Evolutionary conservation across 768 basidiomycete species (phyloP), one percentile per base, ranked within the genome.

Genomic region (Mycena floridula): DNA sequence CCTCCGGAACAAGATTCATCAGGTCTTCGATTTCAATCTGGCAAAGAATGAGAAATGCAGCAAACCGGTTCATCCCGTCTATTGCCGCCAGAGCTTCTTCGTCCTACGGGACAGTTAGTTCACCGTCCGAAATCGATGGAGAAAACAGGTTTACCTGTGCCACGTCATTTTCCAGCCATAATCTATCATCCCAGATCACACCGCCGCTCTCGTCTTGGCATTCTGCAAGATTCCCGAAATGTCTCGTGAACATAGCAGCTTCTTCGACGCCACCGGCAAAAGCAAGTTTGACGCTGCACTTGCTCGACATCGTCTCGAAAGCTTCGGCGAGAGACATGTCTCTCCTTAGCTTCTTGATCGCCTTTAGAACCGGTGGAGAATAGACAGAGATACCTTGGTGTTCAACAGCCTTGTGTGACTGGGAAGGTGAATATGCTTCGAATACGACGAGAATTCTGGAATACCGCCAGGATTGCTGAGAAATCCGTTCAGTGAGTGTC

Each of bases 361-460:
- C 79, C 50, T 83, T 88, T 45, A 85, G 52, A 28, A 85, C 72
- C 0, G 84, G 81, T 3, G 79, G 77, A 0, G 83, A 76, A 54
- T 82, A 87, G 0, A 80, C 75, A 43, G 70, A 68, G 25, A 70
- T 53, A 2, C 50, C 60, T 40, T 15, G 37, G 20, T 16, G 37
- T 23, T 25, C 11, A 50, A 50, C 32, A 52, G 41, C 11, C 48
- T 50, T 59, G 49, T 64, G 65, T 23, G 70, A 68, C 44, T 55
- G 54, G 4, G 69, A 64, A 13, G 69, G 67, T 4, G 81, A 77
- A 50, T 81, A 87, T 3, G 76, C 83, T 53, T 85, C 85, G 43
- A 90, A 76, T 11, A 90, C 46, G 27, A 89, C 54, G 2, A 83
- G 65, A 3, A 89, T 43, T 22, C 63, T 61, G 7, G 57, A 52